These are phyloP conservation scores for Solanum corneliomulleri DNA, from an alignment of 257 asterid genomes.

Conservation along the genomic window DNA sequence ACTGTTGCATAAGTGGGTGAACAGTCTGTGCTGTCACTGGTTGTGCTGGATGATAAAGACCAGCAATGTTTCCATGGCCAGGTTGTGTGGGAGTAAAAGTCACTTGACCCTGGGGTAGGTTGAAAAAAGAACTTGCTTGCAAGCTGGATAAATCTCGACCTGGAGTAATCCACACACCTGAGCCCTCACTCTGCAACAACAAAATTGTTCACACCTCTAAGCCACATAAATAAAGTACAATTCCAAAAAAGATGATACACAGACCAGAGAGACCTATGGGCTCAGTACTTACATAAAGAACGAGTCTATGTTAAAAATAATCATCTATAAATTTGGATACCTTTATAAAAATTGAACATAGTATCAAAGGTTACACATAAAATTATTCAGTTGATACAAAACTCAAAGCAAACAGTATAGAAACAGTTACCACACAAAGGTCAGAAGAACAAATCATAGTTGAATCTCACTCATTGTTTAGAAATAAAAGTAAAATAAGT, in stretches of 20 bases:
- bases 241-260: not conserved
- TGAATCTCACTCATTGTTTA: not conserved
- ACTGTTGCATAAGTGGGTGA: conserved; percentile 73
- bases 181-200: conserved; percentile 58
- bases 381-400: not conserved
- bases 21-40: conserved; percentile 45
- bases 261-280: not conserved
- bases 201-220: not conserved
- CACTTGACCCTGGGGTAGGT: conserved; percentile 75
- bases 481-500: not conserved
- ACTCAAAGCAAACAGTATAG: not conserved
- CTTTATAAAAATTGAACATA: not conserved
- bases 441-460: not conserved
- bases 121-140: conserved; percentile 70
- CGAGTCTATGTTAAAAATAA: not conserved
- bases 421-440: not conserved
- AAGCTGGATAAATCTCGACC: conserved; percentile 60
- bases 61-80: conserved; percentile 65
- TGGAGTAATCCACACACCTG: conserved; percentile 68
- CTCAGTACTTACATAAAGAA: not conserved
- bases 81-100: conserved; percentile 66
- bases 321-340: not conserved
- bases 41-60: conserved; percentile 72
- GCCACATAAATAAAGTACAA: not conserved
- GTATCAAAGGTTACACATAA: not conserved